Evolutionary conservation across 805 yeast genomes (phyloP).

Genomic region (Starmerella powellii): DNA sequence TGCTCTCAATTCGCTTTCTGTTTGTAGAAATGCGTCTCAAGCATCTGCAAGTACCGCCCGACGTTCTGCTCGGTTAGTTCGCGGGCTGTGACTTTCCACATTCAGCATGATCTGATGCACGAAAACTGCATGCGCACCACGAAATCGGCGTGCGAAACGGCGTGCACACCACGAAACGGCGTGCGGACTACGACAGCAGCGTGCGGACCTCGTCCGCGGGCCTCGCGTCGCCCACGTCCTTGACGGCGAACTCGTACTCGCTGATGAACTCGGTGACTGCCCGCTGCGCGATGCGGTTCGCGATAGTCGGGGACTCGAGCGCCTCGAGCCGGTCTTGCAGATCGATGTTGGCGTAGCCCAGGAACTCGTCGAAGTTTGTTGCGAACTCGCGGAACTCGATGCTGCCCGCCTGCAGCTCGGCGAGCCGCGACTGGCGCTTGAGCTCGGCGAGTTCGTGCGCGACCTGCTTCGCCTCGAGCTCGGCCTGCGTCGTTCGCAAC

Average conservation of each 20-base stretch:
- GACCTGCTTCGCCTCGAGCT: conserved; percentile 24
- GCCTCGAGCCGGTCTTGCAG: conserved; percentile 24
- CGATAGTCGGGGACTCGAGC: conserved; percentile 29
- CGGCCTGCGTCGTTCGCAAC: conserved; percentile 23
- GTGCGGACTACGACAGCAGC: conserved; percentile 9
- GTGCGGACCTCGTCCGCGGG: conserved; percentile 13
- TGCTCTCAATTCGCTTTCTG: too few relatives aligned
- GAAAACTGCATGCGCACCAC: too few relatives aligned
- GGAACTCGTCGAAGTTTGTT: conserved; percentile 26
- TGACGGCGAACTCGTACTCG: conserved; percentile 25
- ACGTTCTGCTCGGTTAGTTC: too few relatives aligned
- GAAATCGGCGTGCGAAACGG: too few relatives aligned
- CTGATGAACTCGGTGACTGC: conserved; percentile 28
- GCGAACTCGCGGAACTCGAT: conserved; percentile 8
- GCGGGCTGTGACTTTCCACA: too few relatives aligned
- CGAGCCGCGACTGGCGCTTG: conserved; percentile 22
- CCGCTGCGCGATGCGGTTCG: conserved; percentile 24
- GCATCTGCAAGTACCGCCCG: too few relatives aligned
- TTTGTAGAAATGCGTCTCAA: too few relatives aligned
- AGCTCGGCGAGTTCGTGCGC: conserved; percentile 23
- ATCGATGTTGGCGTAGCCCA: conserved; percentile 29
- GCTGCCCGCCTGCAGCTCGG: conserved; percentile 6
- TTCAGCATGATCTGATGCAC: too few relatives aligned
- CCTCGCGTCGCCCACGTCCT: conserved; percentile 8
- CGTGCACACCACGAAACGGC: too few relatives aligned